These are phyloP conservation scores for Prunella vulgaris DNA, from an alignment of 257 asterid genomes.

Conservation along the genomic window DNA sequence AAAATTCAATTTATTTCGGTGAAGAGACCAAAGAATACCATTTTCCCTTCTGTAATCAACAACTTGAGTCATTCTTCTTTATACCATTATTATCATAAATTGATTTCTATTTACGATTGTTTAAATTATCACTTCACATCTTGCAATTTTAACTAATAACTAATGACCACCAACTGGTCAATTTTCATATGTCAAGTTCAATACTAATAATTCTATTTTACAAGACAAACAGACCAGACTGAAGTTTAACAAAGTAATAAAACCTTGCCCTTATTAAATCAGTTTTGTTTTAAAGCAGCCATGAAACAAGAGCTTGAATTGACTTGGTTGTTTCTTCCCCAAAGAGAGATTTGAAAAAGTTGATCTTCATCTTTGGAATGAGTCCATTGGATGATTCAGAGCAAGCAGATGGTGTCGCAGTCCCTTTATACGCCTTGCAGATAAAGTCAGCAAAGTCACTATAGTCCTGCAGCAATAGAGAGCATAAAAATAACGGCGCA, in stretches of 20 bases:
- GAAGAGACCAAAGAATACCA: no score
- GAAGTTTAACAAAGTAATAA: not conserved
- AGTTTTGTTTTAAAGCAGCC: constrained; percentile 26
- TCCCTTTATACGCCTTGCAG: constrained; percentile 51
- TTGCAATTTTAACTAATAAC: not conserved
- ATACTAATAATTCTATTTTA: not conserved
- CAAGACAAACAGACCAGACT: not conserved
- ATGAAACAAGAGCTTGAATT: constrained; percentile 21
- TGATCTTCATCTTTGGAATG: constrained; percentile 35
- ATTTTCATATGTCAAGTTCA: not conserved
- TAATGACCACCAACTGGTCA: not conserved
- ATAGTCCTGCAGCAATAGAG: constrained; percentile 37
- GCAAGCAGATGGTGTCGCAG: constrained; percentile 38
- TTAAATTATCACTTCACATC: not conserved
- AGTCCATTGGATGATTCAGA: constrained; percentile 11
- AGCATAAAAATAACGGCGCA: not conserved
- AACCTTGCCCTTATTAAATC: not conserved
- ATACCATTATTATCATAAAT: not conserved
- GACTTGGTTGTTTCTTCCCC: constrained; percentile 27
- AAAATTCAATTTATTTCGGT: no score
- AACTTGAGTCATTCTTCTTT: no score
- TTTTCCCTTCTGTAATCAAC: no score
- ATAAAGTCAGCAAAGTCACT: constrained; percentile 31
- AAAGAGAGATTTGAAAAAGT: constrained; percentile 21
- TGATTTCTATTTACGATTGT: not conserved